Conservation (phyloP, 2,329 filamentous ascomycete genomes). For the Colletotrichum caudatum region DNA sequence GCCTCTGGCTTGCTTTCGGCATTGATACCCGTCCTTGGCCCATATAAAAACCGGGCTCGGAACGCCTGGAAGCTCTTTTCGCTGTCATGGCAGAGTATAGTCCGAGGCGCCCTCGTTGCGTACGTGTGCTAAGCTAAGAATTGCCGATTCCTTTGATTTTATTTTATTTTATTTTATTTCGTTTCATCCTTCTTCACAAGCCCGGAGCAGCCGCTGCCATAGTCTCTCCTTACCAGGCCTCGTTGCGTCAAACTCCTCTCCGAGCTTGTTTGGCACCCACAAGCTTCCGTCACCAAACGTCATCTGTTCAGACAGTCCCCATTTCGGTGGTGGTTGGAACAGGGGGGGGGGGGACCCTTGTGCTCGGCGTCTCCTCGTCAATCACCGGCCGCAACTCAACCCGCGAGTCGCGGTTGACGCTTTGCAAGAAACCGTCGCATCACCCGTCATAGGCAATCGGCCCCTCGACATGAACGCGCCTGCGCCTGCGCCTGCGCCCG, state of each 20-base stretch:
- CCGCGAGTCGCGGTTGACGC: not conserved
- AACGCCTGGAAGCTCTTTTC: conserved; percentile 21
- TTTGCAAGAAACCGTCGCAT: not conserved
- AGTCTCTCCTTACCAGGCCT: not conserved
- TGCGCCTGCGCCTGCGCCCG: not conserved
- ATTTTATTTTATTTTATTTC: not conserved
- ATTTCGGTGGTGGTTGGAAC: not conserved
- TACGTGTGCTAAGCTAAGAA: not conserved
- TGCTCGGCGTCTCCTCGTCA: not conserved
- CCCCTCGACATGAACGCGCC: conserved; percentile 19
- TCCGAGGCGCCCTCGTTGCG: conserved; percentile 1
- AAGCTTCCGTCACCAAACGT: conserved; percentile 7
- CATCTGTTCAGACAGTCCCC: conserved; percentile 14
- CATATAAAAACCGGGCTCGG: conserved; percentile 41
- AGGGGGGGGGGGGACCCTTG: not conserved
- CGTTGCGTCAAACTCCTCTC: conserved; percentile 9
- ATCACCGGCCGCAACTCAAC: not conserved
- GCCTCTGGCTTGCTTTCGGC: conserved; percentile 27
- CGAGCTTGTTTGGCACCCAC: conserved; percentile 18
- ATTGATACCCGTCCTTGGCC: conserved; percentile 32
- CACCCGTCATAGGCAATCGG: not conserved
- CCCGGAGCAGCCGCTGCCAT: not conserved
- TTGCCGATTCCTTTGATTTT: not conserved
- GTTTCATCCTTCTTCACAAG: too few species aligned
- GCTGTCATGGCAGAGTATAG: conserved; percentile 30